Base-by-base conservation (phyloP, 2,329 filamentous ascomycete genomes). In the Paecilomyces sp. region DNA sequence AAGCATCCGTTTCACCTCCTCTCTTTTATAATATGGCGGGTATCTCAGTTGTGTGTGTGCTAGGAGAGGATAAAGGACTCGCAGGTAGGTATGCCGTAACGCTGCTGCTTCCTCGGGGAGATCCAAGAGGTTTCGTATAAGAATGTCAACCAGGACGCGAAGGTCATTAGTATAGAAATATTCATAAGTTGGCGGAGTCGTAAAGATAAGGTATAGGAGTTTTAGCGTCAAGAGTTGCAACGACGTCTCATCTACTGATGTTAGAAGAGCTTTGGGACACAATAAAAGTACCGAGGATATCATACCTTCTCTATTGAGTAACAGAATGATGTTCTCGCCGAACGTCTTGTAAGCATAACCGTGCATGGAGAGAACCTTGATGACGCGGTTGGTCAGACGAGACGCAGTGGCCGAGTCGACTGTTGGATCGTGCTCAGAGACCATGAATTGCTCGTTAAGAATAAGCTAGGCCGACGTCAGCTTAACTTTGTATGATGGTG, bases 81-180 rank as follows among this genome's bases (percentile, higher is more conserved):
- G 88, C 5, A 99, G 83, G 72, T 99, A 99, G 3, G 94, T 99
- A 73, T 99, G 94, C 41, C 93, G 86, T 60, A 99, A 79, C 2
- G 85, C 78, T 13, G 73, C 67, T 11, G 80, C 86, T 71, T 96
- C 93, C 68, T 93, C 88, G 0, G 95, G 94, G 8, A 99, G 81
- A 72, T 99, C 94, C 68, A 97, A 86, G n/a, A 99, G 81, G 69
- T 99, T 99, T 52, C 94, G 90, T 62, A 99, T 91, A 60, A 99
- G 92, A 64, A 99, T 94, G 70, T 99, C 94, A 54, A 97, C 83
- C 15, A 99, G 84, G 3, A 99, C 94, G 60, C 91, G 90, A 31
- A 99, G 82, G 70, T 99, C 94, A 72, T 99, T 99, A 30, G 92
- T 97, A 75, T 97, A 99, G 72, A 99, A 99, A 76, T 97, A 99